phyloP scores from a whole-genome alignment of 116 monocot genomes.

The Phalaenopsis hybrid region DNA sequence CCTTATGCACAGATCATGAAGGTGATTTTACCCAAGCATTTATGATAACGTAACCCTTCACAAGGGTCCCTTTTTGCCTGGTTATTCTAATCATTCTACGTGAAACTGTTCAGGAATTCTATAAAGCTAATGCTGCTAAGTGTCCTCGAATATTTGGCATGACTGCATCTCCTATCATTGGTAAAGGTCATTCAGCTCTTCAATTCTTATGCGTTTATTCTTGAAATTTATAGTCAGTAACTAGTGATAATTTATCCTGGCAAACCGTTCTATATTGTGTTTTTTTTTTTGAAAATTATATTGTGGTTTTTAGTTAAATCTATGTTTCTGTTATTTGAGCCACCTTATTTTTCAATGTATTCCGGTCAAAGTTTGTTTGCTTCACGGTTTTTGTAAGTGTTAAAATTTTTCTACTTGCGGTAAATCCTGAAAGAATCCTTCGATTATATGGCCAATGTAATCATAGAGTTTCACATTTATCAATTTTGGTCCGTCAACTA shows the following conservation, averaged over 20 bases:
- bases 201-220: background rate
- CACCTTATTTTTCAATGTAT: background rate
- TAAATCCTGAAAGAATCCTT: too few relatives aligned
- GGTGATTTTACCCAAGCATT: constrained; percentile 28
- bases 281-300: background rate
- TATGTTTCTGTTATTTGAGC: background rate
- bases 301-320: background rate
- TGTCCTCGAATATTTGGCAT: constrained; percentile 89
- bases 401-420: background rate
- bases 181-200: constrained; percentile 54
- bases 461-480: too few relatives aligned
- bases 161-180: constrained; percentile 97
- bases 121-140: constrained; percentile 25
- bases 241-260: background rate
- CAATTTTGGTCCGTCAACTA: too few relatives aligned
- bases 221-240: background rate
- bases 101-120: constrained; percentile 58
- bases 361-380: background rate
- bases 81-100: background rate
- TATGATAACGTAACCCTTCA: background rate
- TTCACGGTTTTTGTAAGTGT: background rate
- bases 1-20: constrained; percentile 98
- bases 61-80: background rate
- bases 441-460: too few relatives aligned
- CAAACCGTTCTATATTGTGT: background rate